Evolutionary conservation across 1,284 basidiomycete species (phyloP).

Genomic region (Athelia psychrophila): DNA sequence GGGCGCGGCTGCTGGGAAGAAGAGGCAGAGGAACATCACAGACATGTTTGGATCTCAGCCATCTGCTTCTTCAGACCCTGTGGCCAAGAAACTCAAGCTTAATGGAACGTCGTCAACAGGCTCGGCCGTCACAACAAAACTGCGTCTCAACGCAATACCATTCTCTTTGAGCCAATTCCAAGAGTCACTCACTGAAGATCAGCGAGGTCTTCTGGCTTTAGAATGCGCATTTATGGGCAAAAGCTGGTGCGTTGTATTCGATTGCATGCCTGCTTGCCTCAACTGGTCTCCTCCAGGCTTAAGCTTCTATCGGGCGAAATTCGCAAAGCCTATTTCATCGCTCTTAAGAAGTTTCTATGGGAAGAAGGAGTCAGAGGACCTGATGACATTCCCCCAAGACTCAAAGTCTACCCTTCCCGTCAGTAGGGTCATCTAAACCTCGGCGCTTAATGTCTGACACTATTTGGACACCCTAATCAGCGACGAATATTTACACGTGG

Average conservation of each 20-base stretch:
- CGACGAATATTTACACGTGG: constrained; percentile 79
- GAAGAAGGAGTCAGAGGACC: constrained; percentile 60
- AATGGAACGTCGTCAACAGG: constrained; percentile 10
- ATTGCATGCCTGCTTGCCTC: background rate
- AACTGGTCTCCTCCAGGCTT: constrained; percentile 42
- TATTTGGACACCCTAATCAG: too few species aligned
- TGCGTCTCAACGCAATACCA: constrained; percentile 63
- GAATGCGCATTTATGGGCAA: constrained; percentile 73
- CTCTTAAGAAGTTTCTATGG: constrained; percentile 69
- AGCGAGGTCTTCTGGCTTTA: constrained; percentile 55
- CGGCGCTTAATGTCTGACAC: background rate
- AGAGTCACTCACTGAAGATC: constrained; percentile 54
- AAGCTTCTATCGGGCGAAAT: constrained; percentile 73
- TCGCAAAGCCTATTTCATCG: constrained; percentile 71
- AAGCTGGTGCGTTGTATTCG: constrained; percentile 53
- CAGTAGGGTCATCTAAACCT: constrained; percentile 30
- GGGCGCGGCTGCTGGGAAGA: constrained; percentile 30
- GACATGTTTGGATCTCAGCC: constrained; percentile 54
- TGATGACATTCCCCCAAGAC: constrained; percentile 39
- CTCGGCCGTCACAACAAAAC: constrained; percentile 13
- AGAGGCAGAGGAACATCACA: constrained; percentile 62
- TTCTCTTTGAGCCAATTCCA: constrained; percentile 61
- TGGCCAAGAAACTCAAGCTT: constrained; percentile 42
- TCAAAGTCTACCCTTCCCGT: constrained; percentile 66
- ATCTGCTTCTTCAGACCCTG: constrained; percentile 23